A percentile compares a stretch with the other conserved stretches of the same genome.
Conservation (phyloP, 108 stramenopile species). For the Conticribra weissflogii region DNA sequence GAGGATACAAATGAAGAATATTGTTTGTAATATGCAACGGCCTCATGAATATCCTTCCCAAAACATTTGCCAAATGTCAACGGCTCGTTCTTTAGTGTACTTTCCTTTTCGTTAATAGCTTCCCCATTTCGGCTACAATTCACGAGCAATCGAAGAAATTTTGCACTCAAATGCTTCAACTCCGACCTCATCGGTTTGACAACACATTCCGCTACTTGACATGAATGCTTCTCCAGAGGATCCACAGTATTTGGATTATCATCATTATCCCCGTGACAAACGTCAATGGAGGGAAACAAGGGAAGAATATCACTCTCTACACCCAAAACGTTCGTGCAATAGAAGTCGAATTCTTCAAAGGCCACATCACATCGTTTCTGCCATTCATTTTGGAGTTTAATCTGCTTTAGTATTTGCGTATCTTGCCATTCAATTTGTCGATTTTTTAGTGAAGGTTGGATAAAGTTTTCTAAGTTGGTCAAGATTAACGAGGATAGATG, state of each 20-base stretch:
- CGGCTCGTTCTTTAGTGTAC: too few relatives aligned
- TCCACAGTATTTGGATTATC: neutral
- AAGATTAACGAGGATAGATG: slow-evolving; percentile 13
- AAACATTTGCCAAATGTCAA: slow-evolving; percentile 5
- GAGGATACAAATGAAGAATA: slow-evolving; percentile 24
- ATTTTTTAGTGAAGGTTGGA: slow-evolving; percentile 14
- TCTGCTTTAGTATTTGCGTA: neutral
- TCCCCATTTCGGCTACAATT: neutral
- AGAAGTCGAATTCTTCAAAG: slow-evolving; percentile 32
- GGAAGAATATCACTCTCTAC: slow-evolving; percentile 38
- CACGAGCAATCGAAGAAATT: slow-evolving; percentile 11
- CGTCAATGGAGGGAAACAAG: slow-evolving; percentile 15
- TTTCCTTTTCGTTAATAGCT: neutral
- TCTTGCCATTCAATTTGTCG: slow-evolving; percentile 1
- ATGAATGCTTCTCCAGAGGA: slow-evolving; percentile 2
- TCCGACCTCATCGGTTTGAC: slow-evolving; percentile 17
- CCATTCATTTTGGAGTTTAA: slow-evolving; percentile 6
- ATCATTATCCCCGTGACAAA: neutral
- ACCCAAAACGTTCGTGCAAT: slow-evolving; percentile 24
- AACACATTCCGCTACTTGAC: slow-evolving; percentile 14
- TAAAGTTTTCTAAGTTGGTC: slow-evolving; percentile 11
- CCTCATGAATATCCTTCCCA: slow-evolving; percentile 3
- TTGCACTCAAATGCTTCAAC: slow-evolving; percentile 1
- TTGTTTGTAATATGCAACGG: slow-evolving; percentile 13
- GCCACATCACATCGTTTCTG: slow-evolving; percentile 13